These are phyloP conservation scores for Forsythia viridissima DNA, from an alignment of 257 asterid genomes.

Conservation along the genomic window DNA sequence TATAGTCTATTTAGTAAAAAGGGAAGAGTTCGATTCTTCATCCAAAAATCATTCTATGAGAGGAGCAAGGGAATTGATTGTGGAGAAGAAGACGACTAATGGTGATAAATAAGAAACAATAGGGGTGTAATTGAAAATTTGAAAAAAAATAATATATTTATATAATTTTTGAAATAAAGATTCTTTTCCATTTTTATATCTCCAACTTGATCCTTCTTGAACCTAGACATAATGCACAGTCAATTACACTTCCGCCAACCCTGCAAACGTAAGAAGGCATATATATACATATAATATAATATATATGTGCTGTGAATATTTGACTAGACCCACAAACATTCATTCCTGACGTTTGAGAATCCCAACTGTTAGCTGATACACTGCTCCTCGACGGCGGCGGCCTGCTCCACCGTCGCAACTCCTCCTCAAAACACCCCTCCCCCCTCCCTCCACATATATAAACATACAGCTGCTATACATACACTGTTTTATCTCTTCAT, in stretches of 20 bases:
- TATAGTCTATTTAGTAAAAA: no score
- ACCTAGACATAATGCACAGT: neutral
- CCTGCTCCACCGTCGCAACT: slow-evolving; percentile 26
- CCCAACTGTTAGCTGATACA: neutral
- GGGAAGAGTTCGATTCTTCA: no score
- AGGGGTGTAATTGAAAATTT: neutral
- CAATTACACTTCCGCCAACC: neutral
- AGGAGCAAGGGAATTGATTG: neutral
- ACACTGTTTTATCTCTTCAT: neutral
- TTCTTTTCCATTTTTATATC: neutral
- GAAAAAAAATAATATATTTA: no score
- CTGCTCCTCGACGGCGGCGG: slow-evolving; percentile 33
- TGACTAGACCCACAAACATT: neutral
- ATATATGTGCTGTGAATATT: neutral
- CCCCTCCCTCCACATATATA: neutral
- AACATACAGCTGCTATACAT: neutral
- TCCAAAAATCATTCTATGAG: neutral
- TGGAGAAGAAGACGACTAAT: neutral
- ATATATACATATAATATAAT: neutral
- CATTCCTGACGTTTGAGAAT: neutral
- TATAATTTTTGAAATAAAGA: neutral
- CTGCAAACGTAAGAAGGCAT: neutral
- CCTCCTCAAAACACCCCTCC: neutral
- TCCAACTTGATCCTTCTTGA: neutral
- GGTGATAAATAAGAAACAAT: neutral